These are phyloP conservation scores for Gigaspora rosea DNA, from an alignment of 192 early-diverging fungal species.

Conservation along the genomic window DNA sequence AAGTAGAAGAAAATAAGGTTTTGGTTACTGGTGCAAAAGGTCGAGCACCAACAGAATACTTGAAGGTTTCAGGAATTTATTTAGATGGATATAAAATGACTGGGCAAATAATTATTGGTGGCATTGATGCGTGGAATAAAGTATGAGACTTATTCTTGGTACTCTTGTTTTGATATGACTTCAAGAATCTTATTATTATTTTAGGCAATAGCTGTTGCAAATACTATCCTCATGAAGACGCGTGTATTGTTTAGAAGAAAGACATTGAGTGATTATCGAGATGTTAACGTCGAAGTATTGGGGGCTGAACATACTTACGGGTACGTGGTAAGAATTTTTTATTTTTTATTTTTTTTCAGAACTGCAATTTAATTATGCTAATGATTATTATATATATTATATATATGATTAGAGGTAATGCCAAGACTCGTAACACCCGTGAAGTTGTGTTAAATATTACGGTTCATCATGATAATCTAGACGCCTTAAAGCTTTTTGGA, in stretches of 20 bases:
- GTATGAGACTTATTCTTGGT: conserved; percentile 18
- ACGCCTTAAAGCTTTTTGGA: conserved; percentile 48
- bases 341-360: background rate
- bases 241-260: conserved; percentile 45
- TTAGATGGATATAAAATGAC: conserved; percentile 62
- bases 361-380: background rate
- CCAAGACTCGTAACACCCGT: conserved; percentile 39
- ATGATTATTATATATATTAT: background rate
- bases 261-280: conserved; percentile 54
- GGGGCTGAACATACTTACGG: conserved; percentile 64
- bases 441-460: conserved; percentile 53
- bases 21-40: conserved; percentile 62
- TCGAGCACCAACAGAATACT: conserved; percentile 52
- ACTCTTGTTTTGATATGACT: conserved; percentile 5
- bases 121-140: conserved; percentile 61
- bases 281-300: conserved; percentile 57
- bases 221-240: conserved; percentile 55
- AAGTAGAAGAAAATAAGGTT: conserved; percentile 59
- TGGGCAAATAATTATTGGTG: conserved; percentile 61
- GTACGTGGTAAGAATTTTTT: conserved; percentile 34
- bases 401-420: conserved; percentile 34
- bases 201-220: conserved; percentile 54
- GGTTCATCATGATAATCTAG: conserved; percentile 45
- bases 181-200: background rate
- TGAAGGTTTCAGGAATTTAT: conserved; percentile 67